phyloP scores from a whole-genome alignment of 768 basidiomycete species.

The Amanita phalloides region DNA sequence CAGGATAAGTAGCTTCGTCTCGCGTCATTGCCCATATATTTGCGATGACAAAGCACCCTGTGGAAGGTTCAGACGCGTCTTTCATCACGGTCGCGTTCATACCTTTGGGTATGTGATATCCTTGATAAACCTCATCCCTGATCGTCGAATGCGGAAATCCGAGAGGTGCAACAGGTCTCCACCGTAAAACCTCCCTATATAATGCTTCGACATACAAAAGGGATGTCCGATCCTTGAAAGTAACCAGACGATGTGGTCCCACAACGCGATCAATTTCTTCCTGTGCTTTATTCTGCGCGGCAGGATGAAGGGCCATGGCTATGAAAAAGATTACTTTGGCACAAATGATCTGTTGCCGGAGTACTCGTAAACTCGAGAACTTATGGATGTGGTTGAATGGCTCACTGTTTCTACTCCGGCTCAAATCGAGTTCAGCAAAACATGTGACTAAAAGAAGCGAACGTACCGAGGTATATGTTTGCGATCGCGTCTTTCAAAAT shows the following conservation, averaged over 20 bases:
- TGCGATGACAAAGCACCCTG: neutral
- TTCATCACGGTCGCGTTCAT: neutral
- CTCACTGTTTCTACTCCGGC: neutral
- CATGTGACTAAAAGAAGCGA: too few species aligned
- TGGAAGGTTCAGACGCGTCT: neutral
- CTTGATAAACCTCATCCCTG: conserved; percentile 2
- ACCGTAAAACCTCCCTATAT: conserved; percentile 5
- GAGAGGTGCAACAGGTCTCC: conserved; percentile 1
- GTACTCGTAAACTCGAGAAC: too few species aligned
- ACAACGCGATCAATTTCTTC: conserved; percentile 9
- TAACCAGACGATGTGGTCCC: conserved; percentile 7
- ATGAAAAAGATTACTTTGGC: conserved; percentile 2
- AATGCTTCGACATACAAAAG: conserved; percentile 7
- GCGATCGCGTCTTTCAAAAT: neutral
- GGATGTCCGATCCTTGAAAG: neutral
- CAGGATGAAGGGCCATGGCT: conserved; percentile 6
- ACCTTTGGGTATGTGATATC: conserved; percentile 3
- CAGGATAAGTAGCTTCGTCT: conserved; percentile 10
- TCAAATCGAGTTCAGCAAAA: neutral
- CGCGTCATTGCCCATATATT: neutral
- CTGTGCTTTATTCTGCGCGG: conserved; percentile 6
- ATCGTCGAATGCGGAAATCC: neutral
- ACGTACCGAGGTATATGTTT: neutral
- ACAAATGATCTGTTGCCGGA: neutral
- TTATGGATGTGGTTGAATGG: too few species aligned